phyloP scores from a whole-genome alignment of 1,139 yeast species.

The Geotrichum fermentans region DNA sequence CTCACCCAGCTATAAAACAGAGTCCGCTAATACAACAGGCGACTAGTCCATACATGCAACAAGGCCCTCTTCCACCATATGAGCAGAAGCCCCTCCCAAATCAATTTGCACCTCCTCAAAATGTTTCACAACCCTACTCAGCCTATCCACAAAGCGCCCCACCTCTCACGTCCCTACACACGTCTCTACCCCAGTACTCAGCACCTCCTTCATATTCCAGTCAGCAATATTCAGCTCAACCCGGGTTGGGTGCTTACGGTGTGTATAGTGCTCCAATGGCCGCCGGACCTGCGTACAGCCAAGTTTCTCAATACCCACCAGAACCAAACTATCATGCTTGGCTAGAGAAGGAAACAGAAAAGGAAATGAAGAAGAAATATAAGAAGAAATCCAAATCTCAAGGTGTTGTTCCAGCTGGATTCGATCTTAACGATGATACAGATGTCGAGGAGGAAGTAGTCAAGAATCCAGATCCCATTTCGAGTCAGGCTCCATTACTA shows the following conservation, averaged over 20 bases:
- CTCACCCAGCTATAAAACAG: not conserved
- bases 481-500: constrained; percentile 6
- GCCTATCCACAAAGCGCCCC: too few relatives aligned
- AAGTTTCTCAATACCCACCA: too few relatives aligned
- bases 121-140: not conserved
- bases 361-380: not conserved
- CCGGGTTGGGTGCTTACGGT: too few relatives aligned
- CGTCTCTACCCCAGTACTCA: too few relatives aligned
- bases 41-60: constrained; percentile 1
- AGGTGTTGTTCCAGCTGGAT: not conserved
- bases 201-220: too few relatives aligned
- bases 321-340: not conserved
- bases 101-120: not conserved
- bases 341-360: not conserved
- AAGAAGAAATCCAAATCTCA: not conserved
- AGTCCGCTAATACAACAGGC: not conserved
- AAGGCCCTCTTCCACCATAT: not conserved
- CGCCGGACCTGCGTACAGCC: too few relatives aligned
- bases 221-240: too few relatives aligned
- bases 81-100: not conserved
- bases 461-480: not conserved
- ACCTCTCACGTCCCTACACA: too few relatives aligned
- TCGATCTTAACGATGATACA: not conserved
- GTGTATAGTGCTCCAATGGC: too few relatives aligned
- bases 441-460: not conserved